These are phyloP conservation scores for Rosa chinensis DNA, from an alignment of 306 rosid genomes.

Conservation along the genomic window DNA sequence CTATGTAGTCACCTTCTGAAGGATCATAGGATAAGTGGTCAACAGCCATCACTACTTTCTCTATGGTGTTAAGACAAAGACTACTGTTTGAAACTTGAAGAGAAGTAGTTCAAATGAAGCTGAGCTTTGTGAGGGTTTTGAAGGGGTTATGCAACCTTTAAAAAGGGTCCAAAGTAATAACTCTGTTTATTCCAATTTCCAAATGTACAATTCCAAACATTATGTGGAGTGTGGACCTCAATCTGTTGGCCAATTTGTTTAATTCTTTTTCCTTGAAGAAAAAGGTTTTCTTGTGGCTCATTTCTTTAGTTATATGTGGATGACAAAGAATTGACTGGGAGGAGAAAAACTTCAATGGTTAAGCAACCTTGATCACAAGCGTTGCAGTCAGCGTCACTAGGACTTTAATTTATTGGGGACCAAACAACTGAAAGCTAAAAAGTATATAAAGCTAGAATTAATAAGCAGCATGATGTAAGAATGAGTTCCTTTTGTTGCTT, in stretches of 20 bases:
- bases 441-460: neutral
- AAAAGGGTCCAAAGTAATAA: slow-evolving; percentile 34
- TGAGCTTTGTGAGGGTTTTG: slow-evolving; percentile 41
- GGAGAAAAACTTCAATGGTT: neutral
- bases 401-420: slow-evolving; percentile 12
- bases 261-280: neutral
- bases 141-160: slow-evolving; percentile 45
- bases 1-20: slow-evolving; percentile 86
- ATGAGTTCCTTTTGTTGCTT: neutral
- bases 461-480: slow-evolving; percentile 17
- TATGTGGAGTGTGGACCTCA: slow-evolving; percentile 23
- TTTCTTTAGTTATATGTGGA: neutral
- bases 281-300: slow-evolving; percentile 23
- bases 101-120: slow-evolving; percentile 29
- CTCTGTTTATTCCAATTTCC: neutral
- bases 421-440: neutral
- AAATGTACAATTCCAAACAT: slow-evolving; percentile 8
- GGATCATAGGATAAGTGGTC: slow-evolving; percentile 45
- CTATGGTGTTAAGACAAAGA: slow-evolving; percentile 8
- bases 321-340: neutral
- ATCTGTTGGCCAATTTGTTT: slow-evolving; percentile 36
- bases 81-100: neutral
- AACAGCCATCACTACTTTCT: slow-evolving; percentile 53
- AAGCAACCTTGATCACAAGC: slow-evolving; percentile 23
- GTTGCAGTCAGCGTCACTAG: slow-evolving; percentile 20